Conservation (phyloP, 2,329 filamentous ascomycete genomes). For the Mariannaea elegans region DNA sequence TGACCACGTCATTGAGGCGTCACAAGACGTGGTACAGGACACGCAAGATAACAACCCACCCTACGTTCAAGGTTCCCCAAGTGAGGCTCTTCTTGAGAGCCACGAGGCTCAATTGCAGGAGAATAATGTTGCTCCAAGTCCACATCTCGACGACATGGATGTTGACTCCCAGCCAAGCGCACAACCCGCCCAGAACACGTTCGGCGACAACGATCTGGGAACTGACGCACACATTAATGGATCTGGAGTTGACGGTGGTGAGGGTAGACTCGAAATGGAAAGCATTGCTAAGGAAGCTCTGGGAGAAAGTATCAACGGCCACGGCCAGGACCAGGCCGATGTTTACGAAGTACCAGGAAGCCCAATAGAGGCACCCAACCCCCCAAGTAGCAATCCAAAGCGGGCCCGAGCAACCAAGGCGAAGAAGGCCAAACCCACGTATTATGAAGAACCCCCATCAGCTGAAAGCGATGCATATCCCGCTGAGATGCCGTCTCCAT, state of each 20-base stretch:
- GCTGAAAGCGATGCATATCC: conserved; percentile 29
- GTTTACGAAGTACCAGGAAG: conserved; percentile 40
- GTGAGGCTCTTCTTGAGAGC: conserved; percentile 37
- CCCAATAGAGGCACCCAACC: conserved; percentile 29
- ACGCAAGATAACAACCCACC: conserved; percentile 30
- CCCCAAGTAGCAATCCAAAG: conserved; percentile 37
- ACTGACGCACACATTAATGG: conserved; percentile 22
- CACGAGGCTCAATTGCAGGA: conserved; percentile 41
- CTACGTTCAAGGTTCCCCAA: conserved; percentile 41
- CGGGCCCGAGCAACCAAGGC: conserved; percentile 48
- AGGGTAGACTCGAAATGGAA: conserved; percentile 39
- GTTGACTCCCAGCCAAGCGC: conserved; percentile 26
- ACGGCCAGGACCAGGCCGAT: conserved; percentile 34
- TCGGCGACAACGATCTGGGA: conserved; percentile 19
- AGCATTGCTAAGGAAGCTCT: conserved; percentile 47
- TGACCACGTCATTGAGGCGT: conserved; percentile 29
- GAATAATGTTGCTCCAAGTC: conserved; percentile 31
- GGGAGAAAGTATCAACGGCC: conserved; percentile 45
- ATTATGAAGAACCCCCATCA: conserved; percentile 47
- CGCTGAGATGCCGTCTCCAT: conserved; percentile 44
- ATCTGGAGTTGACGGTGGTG: conserved; percentile 1
- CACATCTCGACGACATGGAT: conserved; percentile 35
- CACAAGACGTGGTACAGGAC: conserved; percentile 32
- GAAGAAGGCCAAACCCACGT: conserved; percentile 61
- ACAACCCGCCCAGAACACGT: conserved; percentile 16